Evolutionary conservation across 352 stramenopile genomes (phyloP).

Genomic region (Pythium biforme): DNA sequence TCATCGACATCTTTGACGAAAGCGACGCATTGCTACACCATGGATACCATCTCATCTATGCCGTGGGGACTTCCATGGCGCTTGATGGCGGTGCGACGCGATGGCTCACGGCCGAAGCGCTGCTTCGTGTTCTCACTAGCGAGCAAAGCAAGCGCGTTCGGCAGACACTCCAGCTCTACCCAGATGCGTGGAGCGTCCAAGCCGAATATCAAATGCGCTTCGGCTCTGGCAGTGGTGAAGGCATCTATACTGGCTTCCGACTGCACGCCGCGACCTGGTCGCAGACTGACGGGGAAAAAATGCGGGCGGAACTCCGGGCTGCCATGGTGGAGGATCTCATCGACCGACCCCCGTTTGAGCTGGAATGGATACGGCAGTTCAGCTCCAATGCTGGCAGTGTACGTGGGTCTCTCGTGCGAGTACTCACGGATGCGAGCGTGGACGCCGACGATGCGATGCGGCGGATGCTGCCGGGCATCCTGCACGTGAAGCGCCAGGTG

Average conservation of each 20-base stretch:
- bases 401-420: conserved; percentile 30
- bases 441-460: conserved; percentile 25
- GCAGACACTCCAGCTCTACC: conserved; percentile 34
- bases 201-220: conserved; percentile 37
- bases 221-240: conserved; percentile 20
- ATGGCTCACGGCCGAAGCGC: conserved; percentile 54
- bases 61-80: conserved; percentile 45
- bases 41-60: conserved; percentile 89
- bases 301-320: conserved; percentile 30
- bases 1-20: conserved; percentile 87
- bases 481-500: conserved; percentile 36
- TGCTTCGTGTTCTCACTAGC: conserved; percentile 33
- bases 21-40: conserved; percentile 85
- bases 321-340: conserved; percentile 67
- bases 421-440: conserved; percentile 36
- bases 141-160: conserved; percentile 19
- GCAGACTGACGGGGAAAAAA: conserved; percentile 7
- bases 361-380: conserved; percentile 62
- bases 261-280: conserved; percentile 26
- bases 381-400: background rate
- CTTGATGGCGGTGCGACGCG: conserved; percentile 52
- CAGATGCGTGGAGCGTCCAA: conserved; percentile 37
- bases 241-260: conserved; percentile 41
- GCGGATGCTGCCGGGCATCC: conserved; percentile 17
- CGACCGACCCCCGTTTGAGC: conserved; percentile 47